A percentile compares a stretch with the other conserved stretches of the same genome.
Conservation (phyloP, 768 basidiomycete genomes). For the Kwoniella sp. region DNA sequence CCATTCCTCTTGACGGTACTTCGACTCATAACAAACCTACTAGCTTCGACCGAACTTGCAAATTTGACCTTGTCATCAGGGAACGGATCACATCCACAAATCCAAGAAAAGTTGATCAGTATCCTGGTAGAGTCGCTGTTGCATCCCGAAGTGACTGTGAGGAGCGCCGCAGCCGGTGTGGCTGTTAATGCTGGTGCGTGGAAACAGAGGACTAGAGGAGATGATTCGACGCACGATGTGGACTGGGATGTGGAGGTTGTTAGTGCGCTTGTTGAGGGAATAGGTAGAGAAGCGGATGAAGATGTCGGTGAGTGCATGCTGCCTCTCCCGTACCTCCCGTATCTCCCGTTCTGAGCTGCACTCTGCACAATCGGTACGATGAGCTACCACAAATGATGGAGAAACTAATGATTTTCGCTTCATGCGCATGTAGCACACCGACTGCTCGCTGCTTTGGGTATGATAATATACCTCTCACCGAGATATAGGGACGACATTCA, state of each 20-base stretch:
- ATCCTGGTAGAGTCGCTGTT: conserved; percentile 70
- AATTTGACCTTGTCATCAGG: conserved; percentile 32
- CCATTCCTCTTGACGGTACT: conserved; percentile 55
- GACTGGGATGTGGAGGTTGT: conserved; percentile 86
- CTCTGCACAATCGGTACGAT: no score
- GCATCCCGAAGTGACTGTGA: conserved; percentile 67
- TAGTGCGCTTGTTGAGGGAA: conserved; percentile 78
- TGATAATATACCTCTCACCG: conserved; percentile 75
- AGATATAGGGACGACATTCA: conserved; percentile 63
- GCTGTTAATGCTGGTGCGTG: conserved; percentile 73
- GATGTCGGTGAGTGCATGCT: conserved; percentile 70
- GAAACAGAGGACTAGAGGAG: conserved; percentile 61
- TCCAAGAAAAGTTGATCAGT: conserved; percentile 58
- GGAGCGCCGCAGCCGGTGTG: conserved; percentile 78
- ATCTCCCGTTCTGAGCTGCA: no score
- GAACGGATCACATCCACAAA: conserved; percentile 1
- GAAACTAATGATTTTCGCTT: no score
- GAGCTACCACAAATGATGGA: no score
- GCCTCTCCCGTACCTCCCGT: no score
- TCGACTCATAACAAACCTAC: conserved; percentile 52
- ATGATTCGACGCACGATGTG: conserved; percentile 63
- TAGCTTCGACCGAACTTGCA: conserved; percentile 40
- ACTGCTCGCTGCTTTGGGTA: conserved; percentile 73
- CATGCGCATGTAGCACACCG: conserved; percentile 90
- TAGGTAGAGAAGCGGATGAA: conserved; percentile 72